A percentile compares a stretch with the other conserved stretches of the same genome.
These are phyloP conservation scores for Hepatocystis sp. DNA, from an alignment of 169 alveolate genomes.

Conservation along the genomic window DNA sequence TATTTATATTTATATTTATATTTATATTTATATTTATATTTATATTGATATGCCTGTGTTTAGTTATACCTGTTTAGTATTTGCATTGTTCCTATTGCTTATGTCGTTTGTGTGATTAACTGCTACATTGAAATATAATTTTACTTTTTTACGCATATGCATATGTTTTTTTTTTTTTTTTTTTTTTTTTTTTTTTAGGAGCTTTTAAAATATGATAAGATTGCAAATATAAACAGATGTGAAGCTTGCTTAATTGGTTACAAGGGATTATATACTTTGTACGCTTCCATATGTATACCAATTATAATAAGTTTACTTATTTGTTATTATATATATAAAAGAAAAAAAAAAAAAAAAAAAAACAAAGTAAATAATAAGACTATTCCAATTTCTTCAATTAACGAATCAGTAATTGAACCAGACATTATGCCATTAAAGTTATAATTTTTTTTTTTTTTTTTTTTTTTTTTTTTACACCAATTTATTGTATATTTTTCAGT, in stretches of 20 bases:
- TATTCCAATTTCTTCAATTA: neutral
- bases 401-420: conserved; percentile 27
- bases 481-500: no score
- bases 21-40: no score
- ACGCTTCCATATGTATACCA: conserved; percentile 52
- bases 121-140: no score
- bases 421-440: conserved; percentile 19
- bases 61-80: no score
- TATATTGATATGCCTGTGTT: no score
- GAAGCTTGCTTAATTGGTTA: conserved; percentile 60
- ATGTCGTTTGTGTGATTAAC: no score
- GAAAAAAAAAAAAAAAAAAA: conserved; percentile 2
- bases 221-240: conserved; percentile 30
- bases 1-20: no score
- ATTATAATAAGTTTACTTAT: conserved; percentile 35
- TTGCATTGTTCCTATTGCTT: no score
- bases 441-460: conserved; percentile 14
- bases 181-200: conserved; percentile 7
- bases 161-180: neutral
- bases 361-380: conserved; percentile 8
- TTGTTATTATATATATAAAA: conserved; percentile 30
- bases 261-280: conserved; percentile 49
- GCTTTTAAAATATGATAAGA: conserved; percentile 26
- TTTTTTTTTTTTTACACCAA: neutral
- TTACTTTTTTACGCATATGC: no score